Conservation (phyloP, 306 rosid species). For the Castanopsis chinensis region DNA sequence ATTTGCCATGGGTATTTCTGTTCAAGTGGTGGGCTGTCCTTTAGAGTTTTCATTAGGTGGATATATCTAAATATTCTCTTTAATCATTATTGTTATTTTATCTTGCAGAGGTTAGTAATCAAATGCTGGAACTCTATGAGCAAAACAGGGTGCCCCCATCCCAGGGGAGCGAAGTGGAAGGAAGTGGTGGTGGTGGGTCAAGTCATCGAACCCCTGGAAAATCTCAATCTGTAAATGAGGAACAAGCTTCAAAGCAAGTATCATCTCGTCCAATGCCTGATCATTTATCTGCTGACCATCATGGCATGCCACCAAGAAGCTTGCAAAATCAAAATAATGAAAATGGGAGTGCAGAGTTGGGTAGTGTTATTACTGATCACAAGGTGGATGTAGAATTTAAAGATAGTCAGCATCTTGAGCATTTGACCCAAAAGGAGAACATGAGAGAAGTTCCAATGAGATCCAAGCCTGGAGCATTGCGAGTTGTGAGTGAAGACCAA, state of each 20-base stretch:
- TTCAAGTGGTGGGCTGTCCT: not conserved
- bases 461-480: slow-evolving; percentile 41
- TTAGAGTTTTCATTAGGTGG: not conserved
- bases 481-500: slow-evolving; percentile 47
- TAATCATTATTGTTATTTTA: not conserved
- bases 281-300: slow-evolving; percentile 47
- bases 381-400: slow-evolving; percentile 57
- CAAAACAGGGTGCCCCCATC: slow-evolving; percentile 76
- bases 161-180: slow-evolving; percentile 60
- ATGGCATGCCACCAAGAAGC: slow-evolving; percentile 41
- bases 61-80: not conserved
- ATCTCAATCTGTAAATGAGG: slow-evolving; percentile 59
- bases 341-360: slow-evolving; percentile 57
- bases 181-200: slow-evolving; percentile 54
- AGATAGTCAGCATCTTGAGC: slow-evolving; percentile 43
- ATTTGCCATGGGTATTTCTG: not conserved
- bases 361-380: slow-evolving; percentile 29
- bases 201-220: slow-evolving; percentile 42
- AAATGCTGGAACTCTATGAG: slow-evolving; percentile 96
- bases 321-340: slow-evolving; percentile 55
- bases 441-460: slow-evolving; percentile 41
- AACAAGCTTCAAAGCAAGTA: slow-evolving; percentile 55
- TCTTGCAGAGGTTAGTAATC: slow-evolving; percentile 94
- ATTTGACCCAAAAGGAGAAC: slow-evolving; percentile 45
- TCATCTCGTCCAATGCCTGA: slow-evolving; percentile 54